Evolutionary conservation across 805 yeast genomes (phyloP).

Genomic region (Metahyphopichia silvanorum): DNA sequence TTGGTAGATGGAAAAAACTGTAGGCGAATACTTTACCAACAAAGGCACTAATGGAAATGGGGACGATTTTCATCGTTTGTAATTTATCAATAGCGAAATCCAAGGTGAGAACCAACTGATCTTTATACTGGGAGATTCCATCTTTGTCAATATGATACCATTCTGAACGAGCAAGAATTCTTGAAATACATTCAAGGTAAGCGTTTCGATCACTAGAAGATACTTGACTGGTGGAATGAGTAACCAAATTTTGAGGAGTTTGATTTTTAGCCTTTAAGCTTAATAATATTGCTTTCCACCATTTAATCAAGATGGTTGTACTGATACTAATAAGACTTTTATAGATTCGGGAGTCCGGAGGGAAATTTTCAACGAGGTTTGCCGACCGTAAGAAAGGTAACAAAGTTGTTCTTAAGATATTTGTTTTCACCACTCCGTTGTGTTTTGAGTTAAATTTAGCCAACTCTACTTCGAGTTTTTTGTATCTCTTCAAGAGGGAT

Average conservation of each 20-base stretch:
- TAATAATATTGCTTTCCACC: conserved; percentile 52
- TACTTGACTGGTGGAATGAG: conserved; percentile 19
- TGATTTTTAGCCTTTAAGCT: conserved; percentile 20
- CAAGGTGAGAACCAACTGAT: conserved; percentile 48
- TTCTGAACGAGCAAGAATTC: conserved; percentile 45
- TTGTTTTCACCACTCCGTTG: conserved; percentile 38
- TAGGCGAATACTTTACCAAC: conserved; percentile 71
- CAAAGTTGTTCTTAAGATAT: conserved; percentile 45
- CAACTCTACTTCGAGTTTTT: conserved; percentile 42
- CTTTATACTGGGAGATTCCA: conserved; percentile 21
- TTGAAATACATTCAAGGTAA: conserved; percentile 51
- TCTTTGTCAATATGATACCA: conserved; percentile 36
- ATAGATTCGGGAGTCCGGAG: conserved; percentile 20
- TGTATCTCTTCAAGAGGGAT: conserved; percentile 27
- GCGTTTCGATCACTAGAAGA: conserved; percentile 49
- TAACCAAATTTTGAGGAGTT: neutral
- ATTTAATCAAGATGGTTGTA: conserved; percentile 35
- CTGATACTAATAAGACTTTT: conserved; percentile 30
- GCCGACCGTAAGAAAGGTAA: conserved; percentile 40
- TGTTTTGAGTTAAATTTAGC: conserved; percentile 41
- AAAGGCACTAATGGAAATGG: conserved; percentile 60
- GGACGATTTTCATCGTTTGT: conserved; percentile 44
- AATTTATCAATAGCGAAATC: conserved; percentile 49
- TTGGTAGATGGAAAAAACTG: conserved; percentile 52
- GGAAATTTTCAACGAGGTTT: conserved; percentile 15